phyloP scores from a whole-genome alignment of 2,329 filamentous ascomycete genomes.

The Microsporum canis region DNA sequence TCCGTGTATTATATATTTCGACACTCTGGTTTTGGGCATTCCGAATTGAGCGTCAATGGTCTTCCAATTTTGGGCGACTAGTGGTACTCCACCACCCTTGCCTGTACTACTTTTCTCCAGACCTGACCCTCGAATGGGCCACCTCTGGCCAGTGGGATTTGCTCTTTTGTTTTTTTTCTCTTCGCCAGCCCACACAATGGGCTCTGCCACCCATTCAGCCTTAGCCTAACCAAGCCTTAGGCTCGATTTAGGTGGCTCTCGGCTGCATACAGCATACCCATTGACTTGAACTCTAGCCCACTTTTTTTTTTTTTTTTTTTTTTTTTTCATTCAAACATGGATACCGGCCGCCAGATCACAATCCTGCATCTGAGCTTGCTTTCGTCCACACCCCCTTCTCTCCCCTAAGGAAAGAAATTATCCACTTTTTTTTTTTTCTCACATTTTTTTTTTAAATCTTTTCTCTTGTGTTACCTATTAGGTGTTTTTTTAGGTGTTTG shows the following conservation, averaged over 20 bases:
- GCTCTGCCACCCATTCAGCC: background rate
- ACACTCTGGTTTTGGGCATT: background rate
- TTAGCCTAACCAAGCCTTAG: conserved; percentile 7
- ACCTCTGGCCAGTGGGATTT: conserved; percentile 1
- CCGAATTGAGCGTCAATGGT: conserved; percentile 2
- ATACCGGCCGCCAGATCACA: conserved; percentile 4
- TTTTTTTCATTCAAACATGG: background rate
- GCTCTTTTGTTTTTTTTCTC: background rate
- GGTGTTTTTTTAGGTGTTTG: background rate
- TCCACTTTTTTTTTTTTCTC: background rate
- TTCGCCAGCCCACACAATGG: background rate
- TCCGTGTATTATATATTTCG: background rate
- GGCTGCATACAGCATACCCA: conserved; percentile 5
- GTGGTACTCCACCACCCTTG: conserved; percentile 4
- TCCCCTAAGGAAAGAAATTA: background rate
- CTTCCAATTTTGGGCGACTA: conserved; percentile 3
- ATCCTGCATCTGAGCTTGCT: conserved; percentile 9
- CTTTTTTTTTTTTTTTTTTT: background rate
- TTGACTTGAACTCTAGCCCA: conserved; percentile 5
- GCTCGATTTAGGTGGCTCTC: conserved; percentile 4
- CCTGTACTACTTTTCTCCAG: background rate
- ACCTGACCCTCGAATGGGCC: conserved; percentile 5
- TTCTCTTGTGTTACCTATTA: conserved; percentile 10
- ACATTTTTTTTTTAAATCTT: conserved; percentile 4
- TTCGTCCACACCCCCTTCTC: background rate